These are phyloP conservation scores for Cruciata laevipes DNA, from an alignment of 257 asterid species.

Conservation along the genomic window DNA sequence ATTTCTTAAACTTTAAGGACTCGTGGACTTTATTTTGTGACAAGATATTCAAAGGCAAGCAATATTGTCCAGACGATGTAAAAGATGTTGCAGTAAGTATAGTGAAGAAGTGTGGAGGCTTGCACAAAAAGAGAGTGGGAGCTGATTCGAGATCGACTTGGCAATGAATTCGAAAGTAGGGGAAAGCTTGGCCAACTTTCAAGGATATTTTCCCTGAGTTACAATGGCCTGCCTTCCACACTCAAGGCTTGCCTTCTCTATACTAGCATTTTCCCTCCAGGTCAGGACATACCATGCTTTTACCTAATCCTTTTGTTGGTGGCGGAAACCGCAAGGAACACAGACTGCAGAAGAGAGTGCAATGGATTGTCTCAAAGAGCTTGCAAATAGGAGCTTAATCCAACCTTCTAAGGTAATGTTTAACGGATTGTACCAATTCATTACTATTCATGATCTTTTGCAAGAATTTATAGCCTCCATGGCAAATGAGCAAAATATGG, in stretches of 20 bases:
- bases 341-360: neutral
- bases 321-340: neutral
- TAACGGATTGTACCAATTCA: neutral
- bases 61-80: neutral
- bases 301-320: neutral
- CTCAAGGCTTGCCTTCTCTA: neutral
- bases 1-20: neutral
- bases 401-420: neutral
- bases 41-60: neutral
- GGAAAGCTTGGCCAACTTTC: neutral
- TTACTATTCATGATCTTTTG: slow-evolving; percentile 14
- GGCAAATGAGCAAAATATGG: slow-evolving; percentile 16
- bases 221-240: neutral
- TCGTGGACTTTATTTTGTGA: neutral
- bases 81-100: neutral
- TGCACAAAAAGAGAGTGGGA: neutral
- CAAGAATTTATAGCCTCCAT: slow-evolving; percentile 8
- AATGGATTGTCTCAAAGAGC: slow-evolving; percentile 14
- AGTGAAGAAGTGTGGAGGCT: neutral
- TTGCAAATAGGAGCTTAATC: slow-evolving; percentile 21
- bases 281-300: neutral
- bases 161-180: neutral
- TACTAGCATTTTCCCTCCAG: neutral
- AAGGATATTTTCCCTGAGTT: slow-evolving; percentile 5
- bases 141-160: neutral